Conservation (phyloP, 768 basidiomycete species). For the Candolleomyces aberdarensis region DNA sequence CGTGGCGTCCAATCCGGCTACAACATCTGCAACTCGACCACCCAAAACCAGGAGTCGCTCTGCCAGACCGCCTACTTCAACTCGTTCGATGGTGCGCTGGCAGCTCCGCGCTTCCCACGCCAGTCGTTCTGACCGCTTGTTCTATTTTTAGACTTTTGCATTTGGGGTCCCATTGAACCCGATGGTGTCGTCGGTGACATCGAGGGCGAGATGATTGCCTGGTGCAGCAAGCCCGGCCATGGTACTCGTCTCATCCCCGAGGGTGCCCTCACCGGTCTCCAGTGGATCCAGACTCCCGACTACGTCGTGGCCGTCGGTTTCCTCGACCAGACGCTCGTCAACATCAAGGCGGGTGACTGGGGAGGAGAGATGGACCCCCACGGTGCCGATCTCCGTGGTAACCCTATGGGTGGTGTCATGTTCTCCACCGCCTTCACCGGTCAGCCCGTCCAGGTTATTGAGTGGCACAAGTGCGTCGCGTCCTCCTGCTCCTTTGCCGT, state of each 20-base stretch:
- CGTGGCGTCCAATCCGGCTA: constrained; percentile 56
- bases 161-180: constrained; percentile 58
- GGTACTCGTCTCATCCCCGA: constrained; percentile 72
- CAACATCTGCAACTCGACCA: constrained; percentile 68
- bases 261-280: constrained; percentile 62
- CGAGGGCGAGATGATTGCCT: constrained; percentile 74
- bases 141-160: constrained; percentile 51
- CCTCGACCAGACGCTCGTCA: constrained; percentile 53
- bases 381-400: constrained; percentile 74
- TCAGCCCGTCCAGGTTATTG: constrained; percentile 47
- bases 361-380: constrained; percentile 82
- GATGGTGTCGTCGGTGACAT: constrained; percentile 60
- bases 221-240: constrained; percentile 68
- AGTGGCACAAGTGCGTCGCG: constrained; percentile 63
- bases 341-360: constrained; percentile 51
- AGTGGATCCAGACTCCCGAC: constrained; percentile 58
- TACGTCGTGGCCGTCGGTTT: constrained; percentile 36
- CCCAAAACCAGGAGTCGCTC: constrained; percentile 51
- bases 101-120: neutral
- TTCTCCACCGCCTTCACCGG: constrained; percentile 56
- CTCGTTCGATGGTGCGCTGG: constrained; percentile 36
- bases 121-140: neutral
- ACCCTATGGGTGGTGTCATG: constrained; percentile 70
- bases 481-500: neutral
- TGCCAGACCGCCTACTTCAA: constrained; percentile 66